These are phyloP conservation scores for Tricholoma flavovirens DNA, from an alignment of 768 basidiomycete genomes.

Conservation along the genomic window DNA sequence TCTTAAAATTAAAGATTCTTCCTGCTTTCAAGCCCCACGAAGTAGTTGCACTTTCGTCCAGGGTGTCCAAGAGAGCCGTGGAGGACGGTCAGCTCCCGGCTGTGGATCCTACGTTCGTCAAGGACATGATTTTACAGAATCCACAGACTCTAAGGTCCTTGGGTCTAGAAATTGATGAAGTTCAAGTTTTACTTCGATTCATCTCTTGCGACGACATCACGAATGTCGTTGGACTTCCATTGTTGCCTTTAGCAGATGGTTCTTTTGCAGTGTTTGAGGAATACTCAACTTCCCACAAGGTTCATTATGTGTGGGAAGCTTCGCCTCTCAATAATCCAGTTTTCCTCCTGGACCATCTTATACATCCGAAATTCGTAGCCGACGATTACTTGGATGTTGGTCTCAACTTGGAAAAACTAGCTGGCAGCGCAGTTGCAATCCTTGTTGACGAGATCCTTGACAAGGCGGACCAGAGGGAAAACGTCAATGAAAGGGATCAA, in stretches of 20 bases:
- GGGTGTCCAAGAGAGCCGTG: conserved; percentile 15
- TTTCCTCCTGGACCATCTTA: not conserved
- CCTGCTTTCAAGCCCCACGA: conserved; percentile 12
- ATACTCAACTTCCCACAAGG: not conserved
- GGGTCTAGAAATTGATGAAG: not conserved
- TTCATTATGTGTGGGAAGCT: not conserved
- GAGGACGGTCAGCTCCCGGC: conserved; percentile 11
- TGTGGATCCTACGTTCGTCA: conserved; percentile 13
- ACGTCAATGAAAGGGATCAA: conserved; percentile 6
- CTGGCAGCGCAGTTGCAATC: not conserved
- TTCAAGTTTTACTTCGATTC: not conserved
- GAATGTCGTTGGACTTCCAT: not conserved
- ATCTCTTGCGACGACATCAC: not conserved
- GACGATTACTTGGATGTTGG: not conserved
- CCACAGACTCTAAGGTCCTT: not conserved
- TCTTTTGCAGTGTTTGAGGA: not conserved
- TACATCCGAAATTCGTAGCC: not conserved
- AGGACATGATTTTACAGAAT: not conserved
- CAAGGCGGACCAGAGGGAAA: not conserved
- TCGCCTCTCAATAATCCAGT: not conserved
- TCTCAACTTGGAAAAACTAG: not conserved
- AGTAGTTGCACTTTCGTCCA: conserved; percentile 16
- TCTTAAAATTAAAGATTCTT: conserved; percentile 11
- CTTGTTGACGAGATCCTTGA: not conserved
- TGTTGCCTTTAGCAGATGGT: not conserved